Evolutionary conservation across 2,329 filamentous ascomycete genomes (phyloP), one percentile per base, ranked within the genome.

Genomic region (Colletotrichum sp.): DNA sequence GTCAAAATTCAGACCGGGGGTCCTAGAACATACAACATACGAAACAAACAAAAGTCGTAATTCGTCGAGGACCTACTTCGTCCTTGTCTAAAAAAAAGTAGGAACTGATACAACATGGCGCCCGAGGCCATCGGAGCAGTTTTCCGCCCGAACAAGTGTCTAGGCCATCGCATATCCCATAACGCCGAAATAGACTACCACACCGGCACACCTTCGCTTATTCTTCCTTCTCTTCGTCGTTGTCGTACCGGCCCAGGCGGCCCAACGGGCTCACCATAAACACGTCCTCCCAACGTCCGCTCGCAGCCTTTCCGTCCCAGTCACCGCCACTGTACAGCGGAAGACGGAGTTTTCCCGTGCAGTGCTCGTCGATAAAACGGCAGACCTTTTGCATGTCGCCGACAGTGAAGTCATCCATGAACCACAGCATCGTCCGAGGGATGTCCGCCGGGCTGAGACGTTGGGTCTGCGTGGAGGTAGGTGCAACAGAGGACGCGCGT

Each of bases 331-430:
- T 75, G 59, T 75, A 75, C 7, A 75, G 43, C 9, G 74, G 74
- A 4, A 75, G 70, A n/a, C 74, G 70, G 9, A 75, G 59, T 28
- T 75, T 75, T 3, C 74, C 74, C n/a, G 70, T 69, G 65, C 74
- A 75, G 34, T 75, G 64, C 59, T 75, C 74, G 43, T 75, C 74
- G 16, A 75, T 75, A 14, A 75, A 75, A 48, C 74, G 74, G 30
- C 74, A 75, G 16, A 75, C 74, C 70, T 75, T 75, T 14, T 75
- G 74, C 74, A 75, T 75, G 30, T 75, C 74, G 28, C 74, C 74
- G 13, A 75, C 74, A 2, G 74, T 75, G 48, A 75, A 75, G 59
- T 75, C 74, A 16, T 75, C 74, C 74, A 75, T 75, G 43, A 75
- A 75, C 74, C 74, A 75, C 26, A 75, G 70, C 74, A 75, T 75